Evolutionary conservation across 306 rosid genomes (phyloP).

Genomic region (Prosopis cineraria): DNA sequence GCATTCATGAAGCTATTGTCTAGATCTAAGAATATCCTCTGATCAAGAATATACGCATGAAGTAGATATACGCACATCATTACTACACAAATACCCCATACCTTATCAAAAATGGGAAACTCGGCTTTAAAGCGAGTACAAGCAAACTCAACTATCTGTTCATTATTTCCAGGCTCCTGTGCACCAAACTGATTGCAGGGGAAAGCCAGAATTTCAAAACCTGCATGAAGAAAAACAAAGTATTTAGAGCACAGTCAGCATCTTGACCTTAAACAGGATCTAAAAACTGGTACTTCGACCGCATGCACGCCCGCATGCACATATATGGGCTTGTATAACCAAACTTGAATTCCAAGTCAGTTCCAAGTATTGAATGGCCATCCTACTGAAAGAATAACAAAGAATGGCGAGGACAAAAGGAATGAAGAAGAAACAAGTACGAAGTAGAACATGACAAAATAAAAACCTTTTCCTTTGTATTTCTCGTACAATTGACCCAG

Average conservation of each 20-base stretch:
- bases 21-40: slow-evolving; percentile 5
- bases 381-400: not conserved
- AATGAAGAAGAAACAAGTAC: not conserved
- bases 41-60: not conserved
- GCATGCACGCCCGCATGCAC: too few relatives aligned
- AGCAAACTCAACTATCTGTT: slow-evolving; percentile 78
- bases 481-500: slow-evolving; percentile 82
- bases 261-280: not conserved
- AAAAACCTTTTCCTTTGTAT: slow-evolving; percentile 84
- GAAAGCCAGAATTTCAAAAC: slow-evolving; percentile 91
- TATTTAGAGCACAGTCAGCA: not conserved
- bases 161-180: slow-evolving; percentile 92
- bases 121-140: slow-evolving; percentile 97
- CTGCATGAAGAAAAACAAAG: slow-evolving; percentile 37
- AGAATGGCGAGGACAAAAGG: not conserved
- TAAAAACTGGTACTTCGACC: too few relatives aligned
- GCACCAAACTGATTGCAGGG: slow-evolving; percentile 98
- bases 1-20: not conserved
- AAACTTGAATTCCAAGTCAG: not conserved
- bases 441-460: slow-evolving; percentile 11
- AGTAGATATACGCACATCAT: not conserved
- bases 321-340: not conserved
- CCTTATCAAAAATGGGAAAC: slow-evolving; percentile 94
- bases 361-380: not conserved
- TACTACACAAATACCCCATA: slow-evolving; percentile 17